Percentiles rank a stretch among this genome's conserved stretches.
phyloP scores from a whole-genome alignment of 2,329 filamentous ascomycete genomes.

The Nannizziopsis barbatae region DNA sequence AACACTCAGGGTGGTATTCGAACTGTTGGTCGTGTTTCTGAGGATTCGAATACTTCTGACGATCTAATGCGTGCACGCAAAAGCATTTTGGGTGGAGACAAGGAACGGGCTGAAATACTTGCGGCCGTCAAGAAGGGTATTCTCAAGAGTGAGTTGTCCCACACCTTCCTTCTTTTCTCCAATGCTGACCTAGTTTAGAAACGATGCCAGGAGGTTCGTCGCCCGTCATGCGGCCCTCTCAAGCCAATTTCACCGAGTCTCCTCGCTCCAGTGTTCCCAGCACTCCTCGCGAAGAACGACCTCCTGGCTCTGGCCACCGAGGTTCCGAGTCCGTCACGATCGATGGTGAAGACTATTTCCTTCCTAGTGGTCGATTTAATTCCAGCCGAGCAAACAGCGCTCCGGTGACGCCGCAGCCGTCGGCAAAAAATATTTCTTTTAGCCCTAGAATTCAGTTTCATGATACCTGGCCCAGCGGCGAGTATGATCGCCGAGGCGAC shows the following conservation, averaged over 20 bases:
- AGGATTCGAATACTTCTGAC: conserved; percentile 27
- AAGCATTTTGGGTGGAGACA: conserved; percentile 84
- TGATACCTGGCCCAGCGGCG: conserved; percentile 89
- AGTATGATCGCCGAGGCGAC: conserved; percentile 92
- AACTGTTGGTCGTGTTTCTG: conserved; percentile 8
- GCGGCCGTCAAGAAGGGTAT: conserved; percentile 93
- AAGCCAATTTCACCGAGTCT: conserved; percentile 58
- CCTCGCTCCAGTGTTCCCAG: conserved; percentile 77
- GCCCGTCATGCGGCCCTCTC: conserved; percentile 51
- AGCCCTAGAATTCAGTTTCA: conserved; percentile 90
- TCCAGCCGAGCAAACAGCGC: conserved; percentile 67
- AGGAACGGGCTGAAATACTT: conserved; percentile 79
- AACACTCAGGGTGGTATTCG: not conserved
- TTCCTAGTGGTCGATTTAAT: conserved; percentile 57
- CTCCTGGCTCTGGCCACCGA: conserved; percentile 46
- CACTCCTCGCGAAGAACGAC: conserved; percentile 69
- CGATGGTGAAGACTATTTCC: conserved; percentile 81
- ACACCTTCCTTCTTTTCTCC: not conserved
- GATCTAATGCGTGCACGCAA: conserved; percentile 45
- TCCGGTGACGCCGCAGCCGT: conserved; percentile 60
- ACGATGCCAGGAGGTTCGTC: conserved; percentile 43
- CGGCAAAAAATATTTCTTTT: conserved; percentile 57
- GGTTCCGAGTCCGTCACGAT: conserved; percentile 60
- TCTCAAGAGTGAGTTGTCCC: conserved; percentile 61
- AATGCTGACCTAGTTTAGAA: conserved; percentile 7